A percentile compares a stretch with the other conserved stretches of the same genome.
phyloP scores from a whole-genome alignment of 495 filamentous ascomycete genomes.

The Elasticomyces elasticus region DNA sequence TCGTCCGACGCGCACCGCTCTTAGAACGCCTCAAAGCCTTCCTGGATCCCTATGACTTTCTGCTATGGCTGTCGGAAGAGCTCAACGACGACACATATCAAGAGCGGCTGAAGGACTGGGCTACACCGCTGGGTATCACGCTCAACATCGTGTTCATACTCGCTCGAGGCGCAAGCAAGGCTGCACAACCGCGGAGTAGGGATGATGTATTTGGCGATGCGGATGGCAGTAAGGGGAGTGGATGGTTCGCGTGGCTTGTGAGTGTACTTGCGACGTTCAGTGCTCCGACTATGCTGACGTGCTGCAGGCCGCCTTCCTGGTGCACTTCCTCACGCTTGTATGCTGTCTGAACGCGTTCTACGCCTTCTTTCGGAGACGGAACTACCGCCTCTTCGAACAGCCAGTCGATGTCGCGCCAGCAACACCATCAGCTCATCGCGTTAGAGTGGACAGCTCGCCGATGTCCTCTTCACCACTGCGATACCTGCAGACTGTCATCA shows the following conservation, averaged over 20 bases:
- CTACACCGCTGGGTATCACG: constrained; percentile 58
- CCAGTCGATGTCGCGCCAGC: constrained; percentile 61
- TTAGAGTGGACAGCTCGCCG: constrained; percentile 82
- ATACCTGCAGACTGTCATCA: constrained; percentile 58
- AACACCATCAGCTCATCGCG: constrained; percentile 81
- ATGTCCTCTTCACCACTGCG: constrained; percentile 67
- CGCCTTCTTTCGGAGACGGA: constrained; percentile 70
- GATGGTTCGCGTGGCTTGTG: constrained; percentile 72
- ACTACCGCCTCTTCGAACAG: constrained; percentile 86
- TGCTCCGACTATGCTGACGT: constrained; percentile 3
- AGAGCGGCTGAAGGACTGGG: constrained; percentile 60
- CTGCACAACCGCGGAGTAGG: constrained; percentile 33
- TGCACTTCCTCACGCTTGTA: constrained; percentile 53
- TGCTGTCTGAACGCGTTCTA: constrained; percentile 68
- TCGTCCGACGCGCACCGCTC: constrained; percentile 71
- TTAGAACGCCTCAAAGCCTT: constrained; percentile 63
- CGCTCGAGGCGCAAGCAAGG: constrained; percentile 62
- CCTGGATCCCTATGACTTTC: constrained; percentile 78
- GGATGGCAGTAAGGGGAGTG: constrained; percentile 37
- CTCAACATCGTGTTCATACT: constrained; percentile 75
- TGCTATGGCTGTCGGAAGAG: constrained; percentile 82
- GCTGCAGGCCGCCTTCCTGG: constrained; percentile 53
- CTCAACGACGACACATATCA: constrained; percentile 84
- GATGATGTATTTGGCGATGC: constrained; percentile 83
- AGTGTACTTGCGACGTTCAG: constrained; percentile 30